Evolutionary conservation across 768 basidiomycete species (phyloP).

Genomic region (Mycena sanguinolenta): DNA sequence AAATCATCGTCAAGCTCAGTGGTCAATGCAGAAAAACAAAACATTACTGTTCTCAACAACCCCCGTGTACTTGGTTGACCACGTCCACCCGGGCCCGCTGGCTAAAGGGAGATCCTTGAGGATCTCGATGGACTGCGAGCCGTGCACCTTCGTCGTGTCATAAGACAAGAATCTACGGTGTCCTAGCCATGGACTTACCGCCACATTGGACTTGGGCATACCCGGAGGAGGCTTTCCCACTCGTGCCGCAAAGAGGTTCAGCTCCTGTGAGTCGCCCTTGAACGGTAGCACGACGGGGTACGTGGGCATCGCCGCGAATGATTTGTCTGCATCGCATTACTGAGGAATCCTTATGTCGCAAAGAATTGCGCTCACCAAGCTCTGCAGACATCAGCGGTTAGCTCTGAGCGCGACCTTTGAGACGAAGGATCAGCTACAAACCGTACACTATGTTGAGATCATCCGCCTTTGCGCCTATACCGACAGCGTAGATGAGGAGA

Average conservation of each 20-base stretch:
- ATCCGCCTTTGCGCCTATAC: slow-evolving; percentile 84
- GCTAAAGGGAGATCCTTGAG: slow-evolving; percentile 82
- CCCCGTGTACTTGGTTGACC: slow-evolving; percentile 74
- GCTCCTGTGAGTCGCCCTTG: slow-evolving; percentile 77
- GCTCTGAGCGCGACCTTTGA: too few species aligned
- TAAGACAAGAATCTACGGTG: neutral
- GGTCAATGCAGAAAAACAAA: neutral
- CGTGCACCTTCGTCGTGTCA: slow-evolving; percentile 72
- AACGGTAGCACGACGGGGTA: slow-evolving; percentile 85
- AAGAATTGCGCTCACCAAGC: slow-evolving; percentile 58
- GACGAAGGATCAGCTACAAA: slow-evolving; percentile 44
- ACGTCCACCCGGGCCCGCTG: slow-evolving; percentile 85
- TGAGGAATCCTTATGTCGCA: neutral
- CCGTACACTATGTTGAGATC: slow-evolving; percentile 83
- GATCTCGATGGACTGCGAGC: slow-evolving; percentile 83
- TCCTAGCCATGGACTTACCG: slow-evolving; percentile 58
- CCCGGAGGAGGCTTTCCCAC: slow-evolving; percentile 66
- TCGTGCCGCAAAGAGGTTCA: slow-evolving; percentile 75
- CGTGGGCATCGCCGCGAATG: slow-evolving; percentile 85
- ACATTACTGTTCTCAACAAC: slow-evolving; percentile 86
- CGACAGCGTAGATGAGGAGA: slow-evolving; percentile 81
- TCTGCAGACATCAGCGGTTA: slow-evolving; percentile 48
- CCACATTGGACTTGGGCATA: slow-evolving; percentile 80
- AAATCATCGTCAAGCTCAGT: slow-evolving; percentile 5
- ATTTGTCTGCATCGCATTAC: slow-evolving; percentile 59